phyloP scores from a whole-genome alignment of 768 basidiomycete species.

The Cyclocybe aegerita region DNA sequence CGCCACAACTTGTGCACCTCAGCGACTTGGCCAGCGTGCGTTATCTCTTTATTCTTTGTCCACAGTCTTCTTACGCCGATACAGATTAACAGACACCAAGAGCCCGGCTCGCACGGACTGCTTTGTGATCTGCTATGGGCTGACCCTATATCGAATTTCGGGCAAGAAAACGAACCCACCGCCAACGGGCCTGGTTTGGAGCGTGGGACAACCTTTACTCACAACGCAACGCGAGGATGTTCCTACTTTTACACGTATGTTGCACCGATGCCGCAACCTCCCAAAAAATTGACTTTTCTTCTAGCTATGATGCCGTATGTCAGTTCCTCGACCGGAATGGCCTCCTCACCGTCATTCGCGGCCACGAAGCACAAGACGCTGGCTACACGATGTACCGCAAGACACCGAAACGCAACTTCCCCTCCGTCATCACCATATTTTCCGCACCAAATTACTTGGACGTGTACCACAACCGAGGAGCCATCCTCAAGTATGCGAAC shows the following conservation, averaged over 20 bases:
- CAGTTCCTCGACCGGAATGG: slow-evolving; percentile 91
- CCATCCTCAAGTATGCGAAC: slow-evolving; percentile 95
- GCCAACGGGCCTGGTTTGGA: slow-evolving; percentile 52
- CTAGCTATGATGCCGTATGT: slow-evolving; percentile 81
- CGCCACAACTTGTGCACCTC: slow-evolving; percentile 79
- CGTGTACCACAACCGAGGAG: slow-evolving; percentile 94
- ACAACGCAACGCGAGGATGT: slow-evolving; percentile 88
- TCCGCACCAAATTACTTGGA: slow-evolving; percentile 97
- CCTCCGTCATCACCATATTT: slow-evolving; percentile 97
- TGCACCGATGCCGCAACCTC: neutral
- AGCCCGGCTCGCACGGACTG: slow-evolving; percentile 89
- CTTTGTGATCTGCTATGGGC: slow-evolving; percentile 97
- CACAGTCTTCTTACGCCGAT: neutral
- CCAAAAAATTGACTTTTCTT: neutral
- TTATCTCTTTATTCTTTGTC: slow-evolving; percentile 9
- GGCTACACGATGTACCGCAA: slow-evolving; percentile 96
- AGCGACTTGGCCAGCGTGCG: slow-evolving; percentile 48
- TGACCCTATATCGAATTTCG: slow-evolving; percentile 89
- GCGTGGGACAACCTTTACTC: slow-evolving; percentile 62
- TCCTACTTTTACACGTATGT: slow-evolving; percentile 90
- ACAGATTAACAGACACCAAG: slow-evolving; percentile 89
- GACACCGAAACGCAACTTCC: slow-evolving; percentile 93
- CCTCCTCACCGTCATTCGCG: slow-evolving; percentile 90
- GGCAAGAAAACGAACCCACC: slow-evolving; percentile 66
- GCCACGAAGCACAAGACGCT: slow-evolving; percentile 96